Evolutionary conservation across 2,329 filamentous ascomycete genomes (phyloP).

Genomic region (Alternaria sp.): DNA sequence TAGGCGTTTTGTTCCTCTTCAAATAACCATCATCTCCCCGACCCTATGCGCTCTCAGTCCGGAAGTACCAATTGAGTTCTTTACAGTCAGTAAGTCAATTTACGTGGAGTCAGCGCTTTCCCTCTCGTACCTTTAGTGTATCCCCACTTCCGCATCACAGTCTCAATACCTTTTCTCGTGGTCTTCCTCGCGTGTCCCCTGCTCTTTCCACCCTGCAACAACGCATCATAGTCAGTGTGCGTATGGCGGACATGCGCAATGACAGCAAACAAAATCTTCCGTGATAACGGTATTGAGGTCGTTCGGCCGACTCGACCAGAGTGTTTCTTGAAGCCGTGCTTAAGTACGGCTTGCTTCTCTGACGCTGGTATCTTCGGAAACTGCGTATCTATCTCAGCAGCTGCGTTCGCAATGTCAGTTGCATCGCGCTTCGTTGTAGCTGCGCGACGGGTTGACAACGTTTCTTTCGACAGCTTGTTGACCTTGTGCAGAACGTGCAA

Average conservation of each 20-base stretch:
- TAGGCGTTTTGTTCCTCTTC: not conserved
- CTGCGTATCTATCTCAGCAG: slow-evolving; percentile 41
- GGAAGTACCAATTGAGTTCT: slow-evolving; percentile 4
- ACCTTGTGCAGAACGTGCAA: slow-evolving; percentile 48
- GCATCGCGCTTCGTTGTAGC: slow-evolving; percentile 46
- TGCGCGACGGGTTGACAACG: slow-evolving; percentile 49
- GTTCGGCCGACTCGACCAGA: slow-evolving; percentile 58
- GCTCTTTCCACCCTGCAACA: slow-evolving; percentile 13
- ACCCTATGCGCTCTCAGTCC: not conserved
- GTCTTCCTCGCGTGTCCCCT: slow-evolving; percentile 33
- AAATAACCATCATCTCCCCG: not conserved
- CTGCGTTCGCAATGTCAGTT: slow-evolving; percentile 24
- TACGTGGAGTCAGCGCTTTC: slow-evolving; percentile 20
- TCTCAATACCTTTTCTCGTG: slow-evolving; percentile 29
- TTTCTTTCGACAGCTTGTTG: slow-evolving; percentile 47
- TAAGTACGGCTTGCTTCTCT: slow-evolving; percentile 46
- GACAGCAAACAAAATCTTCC: slow-evolving; percentile 56
- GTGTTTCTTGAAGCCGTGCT: slow-evolving; percentile 54
- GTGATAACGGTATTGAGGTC: slow-evolving; percentile 44
- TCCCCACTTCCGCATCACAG: slow-evolving; percentile 34
- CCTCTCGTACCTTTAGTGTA: slow-evolving; percentile 25
- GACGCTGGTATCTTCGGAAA: slow-evolving; percentile 53
- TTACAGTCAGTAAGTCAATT: not conserved
- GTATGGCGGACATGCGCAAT: slow-evolving; percentile 58
- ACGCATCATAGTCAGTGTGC: slow-evolving; percentile 59